Evolutionary conservation across 805 yeast species (phyloP), one percentile per base, ranked within the genome.

Genomic region (Monosporozyma solicola): DNA sequence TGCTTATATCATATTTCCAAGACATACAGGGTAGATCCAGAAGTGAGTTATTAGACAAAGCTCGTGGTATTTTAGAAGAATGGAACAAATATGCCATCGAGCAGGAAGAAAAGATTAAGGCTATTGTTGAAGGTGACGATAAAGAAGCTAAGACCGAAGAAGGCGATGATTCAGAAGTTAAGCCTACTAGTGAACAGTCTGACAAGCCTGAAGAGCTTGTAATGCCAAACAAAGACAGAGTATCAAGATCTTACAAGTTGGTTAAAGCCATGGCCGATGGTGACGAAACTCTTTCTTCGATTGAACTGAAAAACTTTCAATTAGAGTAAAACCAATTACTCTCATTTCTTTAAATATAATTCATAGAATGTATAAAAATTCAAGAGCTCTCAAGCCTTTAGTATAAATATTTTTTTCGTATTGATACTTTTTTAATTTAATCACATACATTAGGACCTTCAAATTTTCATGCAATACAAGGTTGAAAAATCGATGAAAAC

Each of bases 1-100:
- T 69, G 37, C 44, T 69, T 22, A 55, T 62, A 32, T 51, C 57
- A n/a, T 69, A 69, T 52, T 67, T 68, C 51, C 57, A 59, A 45
- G 64, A 62, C 48, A 41, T 64, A 43, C 61, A 57, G 24, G 66
- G 67, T 22, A 59, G 56, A 31, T 50, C 64, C 2, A 63, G 59
- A 47, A 55, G 50, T 22, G 62, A 59, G 13, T 50, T 66, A 22
- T 29, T 55, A 10, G 55, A 55, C 35, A 58, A 55, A 55, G 64
- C 68, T 48, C 53, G 51, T 39, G 49, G 48, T 1, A 54, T 59
- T 44, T 50, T 65, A 2, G 46, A 57, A 3, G 49, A 51, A 15
- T 66, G 70, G 70, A 65, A 67, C 49, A 58, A 54, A 5, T 65
- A 59, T 39, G 55, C 55, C 8, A 56, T 47, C 8, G 57, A 56